A percentile compares a stretch with the other conserved stretches of the same genome.
phyloP scores from a whole-genome alignment of 2,329 filamentous ascomycete species.

The Trichoderma koningiopsis region DNA sequence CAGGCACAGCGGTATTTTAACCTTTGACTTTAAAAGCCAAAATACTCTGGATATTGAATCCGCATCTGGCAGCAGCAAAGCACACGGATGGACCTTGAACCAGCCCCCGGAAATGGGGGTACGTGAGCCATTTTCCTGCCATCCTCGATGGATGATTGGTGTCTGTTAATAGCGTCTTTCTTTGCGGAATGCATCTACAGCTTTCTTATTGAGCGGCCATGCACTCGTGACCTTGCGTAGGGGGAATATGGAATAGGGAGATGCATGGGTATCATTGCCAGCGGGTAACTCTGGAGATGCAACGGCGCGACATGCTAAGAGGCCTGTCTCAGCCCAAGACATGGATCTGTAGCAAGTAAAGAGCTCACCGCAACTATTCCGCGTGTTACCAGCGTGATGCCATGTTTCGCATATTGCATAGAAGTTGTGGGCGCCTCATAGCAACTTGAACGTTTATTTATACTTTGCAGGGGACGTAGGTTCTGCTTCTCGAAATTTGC shows the following conservation, averaged over 20 bases:
- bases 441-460: background rate
- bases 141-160: background rate
- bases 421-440: background rate
- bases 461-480: background rate
- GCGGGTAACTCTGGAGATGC: background rate
- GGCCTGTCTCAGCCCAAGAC: background rate
- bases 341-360: background rate
- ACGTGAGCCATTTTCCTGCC: background rate
- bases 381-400: background rate
- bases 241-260: background rate
- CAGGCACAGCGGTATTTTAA: too few species aligned
- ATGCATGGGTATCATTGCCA: background rate
- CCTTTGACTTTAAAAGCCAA: background rate
- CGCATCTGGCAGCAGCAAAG: background rate
- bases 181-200: background rate
- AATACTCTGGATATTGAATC: background rate
- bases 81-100: background rate
- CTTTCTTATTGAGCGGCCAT: background rate
- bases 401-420: background rate
- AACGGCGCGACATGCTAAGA: background rate
- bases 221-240: slow-evolving; percentile 2
- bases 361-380: background rate
- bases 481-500: background rate
- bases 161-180: background rate
- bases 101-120: background rate